These are phyloP conservation scores for Neopestalotiopsis rosae DNA, from an alignment of 2,329 filamentous ascomycete genomes.

Conservation along the genomic window DNA sequence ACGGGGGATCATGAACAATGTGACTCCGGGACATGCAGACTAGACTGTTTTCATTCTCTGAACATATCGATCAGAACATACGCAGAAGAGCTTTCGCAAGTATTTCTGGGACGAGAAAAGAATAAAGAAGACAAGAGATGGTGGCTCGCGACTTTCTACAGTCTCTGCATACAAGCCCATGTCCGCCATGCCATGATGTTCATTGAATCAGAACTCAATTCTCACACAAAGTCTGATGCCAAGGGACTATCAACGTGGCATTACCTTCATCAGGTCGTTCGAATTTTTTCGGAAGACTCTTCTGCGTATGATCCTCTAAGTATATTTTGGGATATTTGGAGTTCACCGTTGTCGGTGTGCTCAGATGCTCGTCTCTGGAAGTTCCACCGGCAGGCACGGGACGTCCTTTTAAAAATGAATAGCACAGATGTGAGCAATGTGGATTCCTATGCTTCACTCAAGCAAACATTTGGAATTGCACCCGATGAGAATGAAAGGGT, in stretches of 20 bases:
- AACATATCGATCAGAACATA: background rate
- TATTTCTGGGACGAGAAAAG: background rate
- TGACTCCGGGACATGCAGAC: background rate
- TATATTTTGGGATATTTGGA: background rate
- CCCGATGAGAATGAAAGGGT: background rate
- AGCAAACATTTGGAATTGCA: background rate
- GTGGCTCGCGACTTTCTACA: conserved; percentile 2
- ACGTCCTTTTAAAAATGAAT: background rate
- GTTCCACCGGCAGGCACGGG: background rate
- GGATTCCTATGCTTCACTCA: background rate
- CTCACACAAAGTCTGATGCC: background rate
- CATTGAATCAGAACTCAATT: conserved; percentile 2
- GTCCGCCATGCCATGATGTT: background rate
- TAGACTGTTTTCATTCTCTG: background rate
- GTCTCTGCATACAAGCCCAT: conserved; percentile 1
- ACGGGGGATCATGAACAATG: background rate
- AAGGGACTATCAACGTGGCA: background rate
- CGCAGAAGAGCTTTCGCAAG: background rate
- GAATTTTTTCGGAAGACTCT: background rate
- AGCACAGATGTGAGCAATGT: background rate
- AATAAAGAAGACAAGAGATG: background rate
- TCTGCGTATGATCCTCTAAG: background rate
- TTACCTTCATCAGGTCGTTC: background rate
- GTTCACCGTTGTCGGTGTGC: background rate
- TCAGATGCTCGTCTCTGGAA: background rate